Conservation (phyloP, 805 yeast species). For the Candida rishiriensis region DNA sequence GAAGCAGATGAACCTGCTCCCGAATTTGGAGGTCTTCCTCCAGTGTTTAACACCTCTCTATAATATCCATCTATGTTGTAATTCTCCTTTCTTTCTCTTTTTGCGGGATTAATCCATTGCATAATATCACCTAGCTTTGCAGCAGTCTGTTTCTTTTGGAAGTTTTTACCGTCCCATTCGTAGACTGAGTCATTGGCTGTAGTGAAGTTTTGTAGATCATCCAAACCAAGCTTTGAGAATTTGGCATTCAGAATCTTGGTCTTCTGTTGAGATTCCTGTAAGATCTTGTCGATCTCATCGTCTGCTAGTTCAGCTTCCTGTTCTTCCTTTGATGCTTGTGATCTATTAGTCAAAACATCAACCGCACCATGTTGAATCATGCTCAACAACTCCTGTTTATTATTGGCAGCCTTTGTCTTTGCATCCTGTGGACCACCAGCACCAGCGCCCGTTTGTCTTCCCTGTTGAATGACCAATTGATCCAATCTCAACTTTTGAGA, state of each 20-base stretch:
- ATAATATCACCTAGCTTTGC: conserved; percentile 35
- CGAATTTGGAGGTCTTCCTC: conserved; percentile 45
- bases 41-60: conserved; percentile 53
- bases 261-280: conserved; percentile 57
- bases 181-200: conserved; percentile 56
- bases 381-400: conserved; percentile 68
- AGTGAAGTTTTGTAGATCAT: conserved; percentile 72
- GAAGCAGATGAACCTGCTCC: conserved; percentile 11
- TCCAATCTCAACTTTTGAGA: conserved; percentile 90
- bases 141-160: conserved; percentile 58
- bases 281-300: conserved; percentile 60
- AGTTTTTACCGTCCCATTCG: conserved; percentile 86
- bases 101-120: conserved; percentile 81
- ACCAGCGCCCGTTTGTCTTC: conserved; percentile 43
- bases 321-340: conserved; percentile 19
- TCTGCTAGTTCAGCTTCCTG: conserved; percentile 35
- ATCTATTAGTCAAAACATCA: conserved; percentile 44
- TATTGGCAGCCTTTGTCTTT: conserved; percentile 38
- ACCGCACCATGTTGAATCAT: conserved; percentile 86
- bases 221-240: conserved; percentile 65
- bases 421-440: conserved; percentile 52
- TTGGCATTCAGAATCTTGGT: conserved; percentile 58
- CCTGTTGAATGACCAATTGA: conserved; percentile 94
- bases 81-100: conserved; percentile 78
- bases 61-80: conserved; percentile 81